A percentile compares a stretch with the other conserved stretches of the same genome.
phyloP scores from a whole-genome alignment of 805 yeast genomes.

The Starmerella floricola region DNA sequence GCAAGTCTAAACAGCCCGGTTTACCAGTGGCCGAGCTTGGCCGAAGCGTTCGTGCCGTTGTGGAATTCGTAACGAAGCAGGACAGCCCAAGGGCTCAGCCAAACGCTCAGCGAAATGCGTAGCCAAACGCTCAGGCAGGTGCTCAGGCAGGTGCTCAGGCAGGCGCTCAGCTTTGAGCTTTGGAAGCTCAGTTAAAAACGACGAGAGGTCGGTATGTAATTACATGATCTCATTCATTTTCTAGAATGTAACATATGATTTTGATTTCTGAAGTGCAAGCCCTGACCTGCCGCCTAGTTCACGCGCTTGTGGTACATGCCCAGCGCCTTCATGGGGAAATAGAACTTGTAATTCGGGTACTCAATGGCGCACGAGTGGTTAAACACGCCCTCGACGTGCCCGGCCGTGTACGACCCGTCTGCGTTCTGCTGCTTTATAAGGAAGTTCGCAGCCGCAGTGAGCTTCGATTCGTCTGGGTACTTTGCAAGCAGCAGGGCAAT shows the following conservation, averaged over 20 bases:
- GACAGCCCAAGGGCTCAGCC: too few relatives aligned
- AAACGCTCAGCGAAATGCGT: too few relatives aligned
- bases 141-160: too few relatives aligned
- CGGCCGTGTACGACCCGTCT: slow-evolving; percentile 77
- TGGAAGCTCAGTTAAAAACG: too few relatives aligned
- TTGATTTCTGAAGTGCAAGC: too few relatives aligned
- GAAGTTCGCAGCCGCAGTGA: slow-evolving; percentile 50
- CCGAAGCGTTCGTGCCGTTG: slow-evolving; percentile 4
- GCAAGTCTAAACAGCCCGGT: slow-evolving; percentile 5
- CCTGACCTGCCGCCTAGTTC: too few relatives aligned
- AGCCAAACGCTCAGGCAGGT: too few relatives aligned
- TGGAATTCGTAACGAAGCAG: slow-evolving; percentile 2
- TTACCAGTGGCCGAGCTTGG: slow-evolving; percentile 4
- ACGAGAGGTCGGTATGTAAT: too few relatives aligned
- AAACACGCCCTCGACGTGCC: slow-evolving; percentile 88
- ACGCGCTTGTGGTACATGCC: slow-evolving; percentile 45
- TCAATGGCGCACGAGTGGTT: slow-evolving; percentile 91
- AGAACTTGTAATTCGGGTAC: slow-evolving; percentile 82
- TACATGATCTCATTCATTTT: too few relatives aligned
- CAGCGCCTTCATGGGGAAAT: slow-evolving; percentile 85
- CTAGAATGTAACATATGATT: too few relatives aligned
- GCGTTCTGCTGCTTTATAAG: slow-evolving; percentile 53
- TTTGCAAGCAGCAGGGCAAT: slow-evolving; percentile 70
- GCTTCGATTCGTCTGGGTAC: slow-evolving; percentile 57
- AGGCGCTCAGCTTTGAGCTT: too few relatives aligned